phyloP scores from a whole-genome alignment of 2,329 filamentous ascomycete species.

The Arthrobotrys pseudoclavata region DNA sequence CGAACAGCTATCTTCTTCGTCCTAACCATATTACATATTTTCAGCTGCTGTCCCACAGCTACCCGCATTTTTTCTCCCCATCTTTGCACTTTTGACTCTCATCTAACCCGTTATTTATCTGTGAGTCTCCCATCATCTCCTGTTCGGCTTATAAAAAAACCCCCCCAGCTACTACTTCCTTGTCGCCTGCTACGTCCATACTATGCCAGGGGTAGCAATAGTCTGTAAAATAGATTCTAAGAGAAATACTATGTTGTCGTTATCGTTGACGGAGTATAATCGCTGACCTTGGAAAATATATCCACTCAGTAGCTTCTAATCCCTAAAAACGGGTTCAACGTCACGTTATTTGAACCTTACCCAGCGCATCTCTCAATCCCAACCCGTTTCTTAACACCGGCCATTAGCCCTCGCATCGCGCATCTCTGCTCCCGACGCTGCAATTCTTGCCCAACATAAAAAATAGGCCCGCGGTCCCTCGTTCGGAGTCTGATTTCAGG shows the following conservation, averaged over 20 bases:
- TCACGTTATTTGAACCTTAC: conserved; percentile 53
- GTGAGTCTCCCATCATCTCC: conserved; percentile 79
- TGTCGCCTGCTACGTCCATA: conserved; percentile 65
- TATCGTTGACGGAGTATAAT: background rate
- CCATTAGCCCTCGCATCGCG: conserved; percentile 3
- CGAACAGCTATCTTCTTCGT: background rate
- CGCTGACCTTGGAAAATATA: conserved; percentile 42
- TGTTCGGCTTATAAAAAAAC: conserved; percentile 66
- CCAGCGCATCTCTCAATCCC: conserved; percentile 31
- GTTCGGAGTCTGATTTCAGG: no score
- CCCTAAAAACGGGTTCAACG: conserved; percentile 52
- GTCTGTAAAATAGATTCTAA: conserved; percentile 22
- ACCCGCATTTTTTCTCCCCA: background rate
- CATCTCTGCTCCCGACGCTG: background rate
- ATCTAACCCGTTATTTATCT: conserved; percentile 64
- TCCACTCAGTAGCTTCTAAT: conserved; percentile 41
- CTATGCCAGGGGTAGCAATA: background rate
- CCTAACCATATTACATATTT: conserved; percentile 1
- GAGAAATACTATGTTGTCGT: conserved; percentile 16
- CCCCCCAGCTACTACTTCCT: conserved; percentile 68
- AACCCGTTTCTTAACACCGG: conserved; percentile 4
- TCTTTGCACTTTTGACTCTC: background rate
- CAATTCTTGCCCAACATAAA: no score
- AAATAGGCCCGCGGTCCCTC: background rate
- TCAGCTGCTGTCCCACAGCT: conserved; percentile 9